Base-by-base conservation (phyloP, 208 protist species). In the Acanthamoeba triangularis region DNA sequence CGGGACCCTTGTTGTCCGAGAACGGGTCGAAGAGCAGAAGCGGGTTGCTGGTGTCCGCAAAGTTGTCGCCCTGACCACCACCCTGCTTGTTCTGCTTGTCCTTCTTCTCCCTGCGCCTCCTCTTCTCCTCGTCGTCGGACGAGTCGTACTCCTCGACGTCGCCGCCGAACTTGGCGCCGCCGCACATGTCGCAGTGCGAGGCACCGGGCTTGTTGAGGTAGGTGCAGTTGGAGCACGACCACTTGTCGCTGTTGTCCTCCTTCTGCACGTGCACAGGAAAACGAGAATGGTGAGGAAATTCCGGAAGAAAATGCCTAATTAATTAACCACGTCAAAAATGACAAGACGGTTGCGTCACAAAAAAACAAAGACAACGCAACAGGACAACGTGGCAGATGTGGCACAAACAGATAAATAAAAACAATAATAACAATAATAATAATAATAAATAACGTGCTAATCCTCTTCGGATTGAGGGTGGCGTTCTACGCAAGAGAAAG, bases 1-100 rank as follows among this genome's bases (percentile, higher is more conserved):
- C 76, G n/a, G 67, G n/a, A 41, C 35, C 30, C 47, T 85, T 47
- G 14, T 5, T 5, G 25, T 47, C 76, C 6, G 76, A 20, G 76
- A 85, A 85, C 33, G 76, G 76, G 47, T 85, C 76, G 76, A 85
- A 85, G 25, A 85, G 76, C 33, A 85, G 76, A 6, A 85, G 47
- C 18, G 76, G 76, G 47, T 85, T 85, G 76, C 76, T 85, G 47
- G 76, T 56, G 37, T 72, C 63, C 6, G 63, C 20, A 20, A 37
- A 85, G 28, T 56, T 85, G 28, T 85, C 76, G 11, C 37, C 37
- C 76, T 16, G 5, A 54, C 49, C 49, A 5, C 13, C 8, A 13
- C 37, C 37, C 30, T 47, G 20, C 47, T 85, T 56, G 20, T 85
- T 85, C 5, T 85, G 33, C 25, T 47, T 33, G 33, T 47, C 30